Conservation (phyloP, 176 grass and related monocot genomes). For the Oryza australiensis region DNA sequence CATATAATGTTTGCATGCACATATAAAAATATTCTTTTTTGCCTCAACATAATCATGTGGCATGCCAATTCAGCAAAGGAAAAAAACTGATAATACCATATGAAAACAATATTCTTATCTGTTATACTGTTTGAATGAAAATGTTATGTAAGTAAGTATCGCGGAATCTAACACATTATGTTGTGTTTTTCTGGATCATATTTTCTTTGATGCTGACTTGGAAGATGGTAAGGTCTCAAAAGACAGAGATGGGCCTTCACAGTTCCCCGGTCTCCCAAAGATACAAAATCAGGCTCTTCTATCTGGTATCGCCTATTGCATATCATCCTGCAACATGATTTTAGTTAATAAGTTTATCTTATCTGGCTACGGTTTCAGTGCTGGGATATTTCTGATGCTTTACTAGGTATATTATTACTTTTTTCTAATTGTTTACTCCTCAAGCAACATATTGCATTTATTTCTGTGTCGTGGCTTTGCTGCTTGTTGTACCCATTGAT, state of each 20-base stretch:
- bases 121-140: slow-evolving; percentile 15
- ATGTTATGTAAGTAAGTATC: neutral
- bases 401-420: slow-evolving; percentile 71
- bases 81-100: neutral
- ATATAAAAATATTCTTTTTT: neutral
- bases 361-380: slow-evolving; percentile 83
- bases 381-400: slow-evolving; percentile 95
- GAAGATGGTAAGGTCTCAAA: slow-evolving; percentile 79
- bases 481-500: neutral
- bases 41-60: slow-evolving; percentile 1
- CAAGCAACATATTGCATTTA: slow-evolving; percentile 24
- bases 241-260: slow-evolving; percentile 55
- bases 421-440: slow-evolving; percentile 20
- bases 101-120: neutral
- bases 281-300: slow-evolving; percentile 78
- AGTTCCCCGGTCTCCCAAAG: slow-evolving; percentile 43
- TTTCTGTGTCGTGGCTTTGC: neutral
- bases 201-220: slow-evolving; percentile 53
- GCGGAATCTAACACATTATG: slow-evolving; percentile 25
- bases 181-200: slow-evolving; percentile 21
- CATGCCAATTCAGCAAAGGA: neutral
- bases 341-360: slow-evolving; percentile 88
- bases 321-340: slow-evolving; percentile 97
- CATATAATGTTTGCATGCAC: neutral
- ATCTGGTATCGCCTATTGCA: slow-evolving; percentile 87